Conservation (phyloP, 768 basidiomycete species). For the Suillus bovinus region DNA sequence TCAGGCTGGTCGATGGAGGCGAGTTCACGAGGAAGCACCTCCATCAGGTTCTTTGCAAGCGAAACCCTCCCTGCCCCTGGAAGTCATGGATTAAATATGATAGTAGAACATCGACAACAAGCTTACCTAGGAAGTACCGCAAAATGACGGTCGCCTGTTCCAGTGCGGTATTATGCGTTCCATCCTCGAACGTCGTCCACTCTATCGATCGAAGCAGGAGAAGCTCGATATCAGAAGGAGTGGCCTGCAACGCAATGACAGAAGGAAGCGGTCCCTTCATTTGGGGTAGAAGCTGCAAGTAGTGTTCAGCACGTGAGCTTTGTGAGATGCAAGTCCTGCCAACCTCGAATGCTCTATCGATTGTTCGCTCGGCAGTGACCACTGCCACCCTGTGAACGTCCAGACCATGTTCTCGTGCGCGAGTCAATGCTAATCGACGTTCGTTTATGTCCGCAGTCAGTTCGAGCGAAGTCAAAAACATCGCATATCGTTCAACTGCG, state of each 20-base stretch:
- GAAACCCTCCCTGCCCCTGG: conserved; percentile 74
- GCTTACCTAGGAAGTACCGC: conserved; percentile 85
- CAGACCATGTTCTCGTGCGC: conserved; percentile 82
- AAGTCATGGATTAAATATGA: background rate
- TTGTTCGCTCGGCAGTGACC: conserved; percentile 75
- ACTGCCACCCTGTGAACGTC: conserved; percentile 80
- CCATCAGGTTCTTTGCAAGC: conserved; percentile 60
- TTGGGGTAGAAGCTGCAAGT: conserved; percentile 30
- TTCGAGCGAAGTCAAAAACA: conserved; percentile 81
- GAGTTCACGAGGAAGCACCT: conserved; percentile 64
- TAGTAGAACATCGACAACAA: background rate
- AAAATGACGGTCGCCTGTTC: conserved; percentile 87
- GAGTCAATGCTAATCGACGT: conserved; percentile 66
- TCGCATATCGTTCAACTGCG: conserved; percentile 88
- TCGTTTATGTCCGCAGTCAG: conserved; percentile 63
- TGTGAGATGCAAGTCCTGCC: conserved; percentile 16
- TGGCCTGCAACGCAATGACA: conserved; percentile 55
- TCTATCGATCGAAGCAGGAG: conserved; percentile 85
- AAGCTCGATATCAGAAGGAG: conserved; percentile 57
- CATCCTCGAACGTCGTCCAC: conserved; percentile 82
- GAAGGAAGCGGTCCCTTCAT: conserved; percentile 61
- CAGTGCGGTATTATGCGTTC: conserved; percentile 76
- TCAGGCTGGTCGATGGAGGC: conserved; percentile 65
- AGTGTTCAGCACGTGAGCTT: background rate
- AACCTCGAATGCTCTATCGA: conserved; percentile 70